A percentile compares a stretch with the other conserved stretches of the same genome.
Conservation (phyloP, 345 rosid species). For the Luvunga scandens region DNA sequence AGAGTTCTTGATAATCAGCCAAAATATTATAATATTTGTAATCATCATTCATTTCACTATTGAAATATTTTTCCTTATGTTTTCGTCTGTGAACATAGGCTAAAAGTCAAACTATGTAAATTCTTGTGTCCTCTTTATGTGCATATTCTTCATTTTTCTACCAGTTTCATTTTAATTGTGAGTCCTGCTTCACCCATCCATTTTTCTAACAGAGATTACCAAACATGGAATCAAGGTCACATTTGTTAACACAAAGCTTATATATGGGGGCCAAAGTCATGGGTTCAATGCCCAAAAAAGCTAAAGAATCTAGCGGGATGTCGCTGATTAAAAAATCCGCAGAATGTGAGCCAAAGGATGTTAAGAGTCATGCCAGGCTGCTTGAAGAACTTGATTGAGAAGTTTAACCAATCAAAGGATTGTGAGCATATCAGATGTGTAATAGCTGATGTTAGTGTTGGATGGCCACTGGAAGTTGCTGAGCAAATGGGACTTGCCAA, state of each 20-base stretch:
- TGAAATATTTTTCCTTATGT: too few relatives aligned
- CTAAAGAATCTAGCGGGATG: not conserved
- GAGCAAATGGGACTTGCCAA: not conserved
- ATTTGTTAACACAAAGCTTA: constrained; percentile 24
- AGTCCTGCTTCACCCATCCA: too few relatives aligned
- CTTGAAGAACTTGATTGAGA: constrained; percentile 26
- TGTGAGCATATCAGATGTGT: constrained; percentile 25
- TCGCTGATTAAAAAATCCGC: constrained; percentile 17
- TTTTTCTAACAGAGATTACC: not conserved
- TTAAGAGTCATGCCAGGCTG: constrained; percentile 13
- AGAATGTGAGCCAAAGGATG: too few relatives aligned
- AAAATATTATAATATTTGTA: too few relatives aligned
- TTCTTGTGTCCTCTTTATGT: too few relatives aligned
- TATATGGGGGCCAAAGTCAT: constrained; percentile 11
- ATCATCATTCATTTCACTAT: too few relatives aligned
- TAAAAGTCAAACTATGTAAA: too few relatives aligned
- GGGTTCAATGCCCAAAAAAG: constrained; percentile 6
- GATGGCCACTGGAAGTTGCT: constrained; percentile 30
- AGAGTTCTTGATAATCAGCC: too few relatives aligned
- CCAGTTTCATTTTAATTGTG: too few relatives aligned
- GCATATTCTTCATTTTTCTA: too few relatives aligned
- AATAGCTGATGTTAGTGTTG: constrained; percentile 15
- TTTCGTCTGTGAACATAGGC: too few relatives aligned
- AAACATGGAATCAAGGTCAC: constrained; percentile 37
- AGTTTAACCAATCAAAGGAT: constrained; percentile 3